Conservation (phyloP, 1,284 basidiomycete genomes). For the Xerocomus cyaneibrunnescens region DNA sequence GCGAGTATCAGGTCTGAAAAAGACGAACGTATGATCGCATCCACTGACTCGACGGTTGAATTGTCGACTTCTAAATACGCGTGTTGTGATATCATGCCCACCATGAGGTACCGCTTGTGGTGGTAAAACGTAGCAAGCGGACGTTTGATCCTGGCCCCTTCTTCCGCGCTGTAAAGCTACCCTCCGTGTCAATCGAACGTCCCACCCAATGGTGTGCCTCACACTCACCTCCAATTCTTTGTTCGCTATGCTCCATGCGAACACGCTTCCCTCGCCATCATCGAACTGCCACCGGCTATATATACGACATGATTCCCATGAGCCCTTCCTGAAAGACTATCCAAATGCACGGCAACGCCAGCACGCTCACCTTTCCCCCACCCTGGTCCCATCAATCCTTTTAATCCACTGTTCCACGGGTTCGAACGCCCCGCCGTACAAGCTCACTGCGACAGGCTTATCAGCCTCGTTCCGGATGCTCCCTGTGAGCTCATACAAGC, state of each 20-base stretch:
- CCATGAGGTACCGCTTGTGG: slow-evolving; percentile 38
- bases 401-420: slow-evolving; percentile 19
- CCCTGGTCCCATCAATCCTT: slow-evolving; percentile 13
- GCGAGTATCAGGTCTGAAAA: neutral
- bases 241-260: slow-evolving; percentile 19
- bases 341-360: neutral
- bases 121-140: slow-evolving; percentile 38
- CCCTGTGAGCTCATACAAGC: slow-evolving; percentile 35
- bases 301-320: neutral
- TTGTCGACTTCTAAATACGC: slow-evolving; percentile 42
- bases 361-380: slow-evolving; percentile 19
- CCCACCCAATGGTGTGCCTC: neutral
- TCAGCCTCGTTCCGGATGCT: slow-evolving; percentile 38
- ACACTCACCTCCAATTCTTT: slow-evolving; percentile 15
- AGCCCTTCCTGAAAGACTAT: neutral
- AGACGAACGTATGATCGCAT: slow-evolving; percentile 39
- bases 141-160: slow-evolving; percentile 10
- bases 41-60: slow-evolving; percentile 37
- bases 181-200: neutral
- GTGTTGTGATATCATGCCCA: slow-evolving; percentile 39
- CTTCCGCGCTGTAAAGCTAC: slow-evolving; percentile 19
- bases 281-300: slow-evolving; percentile 29
- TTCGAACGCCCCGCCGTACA: slow-evolving; percentile 13
- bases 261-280: slow-evolving; percentile 23
- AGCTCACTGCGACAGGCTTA: slow-evolving; percentile 19